Conservation (phyloP, 768 basidiomycete species). For the Amanita molliuscula region DNA sequence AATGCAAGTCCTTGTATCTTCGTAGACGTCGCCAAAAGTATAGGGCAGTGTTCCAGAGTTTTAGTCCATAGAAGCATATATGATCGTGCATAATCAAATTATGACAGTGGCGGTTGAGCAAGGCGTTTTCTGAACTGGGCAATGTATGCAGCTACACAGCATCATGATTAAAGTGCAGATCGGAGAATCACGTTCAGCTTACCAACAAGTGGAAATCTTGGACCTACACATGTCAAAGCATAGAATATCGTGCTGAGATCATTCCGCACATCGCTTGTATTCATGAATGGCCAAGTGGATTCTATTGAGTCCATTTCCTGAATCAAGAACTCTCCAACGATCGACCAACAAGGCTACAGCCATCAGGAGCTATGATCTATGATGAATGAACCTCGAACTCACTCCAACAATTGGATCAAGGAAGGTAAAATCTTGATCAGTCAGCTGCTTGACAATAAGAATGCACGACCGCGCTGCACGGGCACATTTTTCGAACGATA, state of each 20-base stretch:
- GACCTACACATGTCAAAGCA: constrained; percentile 51
- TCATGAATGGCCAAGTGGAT: constrained; percentile 51
- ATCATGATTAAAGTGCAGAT: constrained; percentile 1
- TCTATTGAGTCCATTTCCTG: constrained; percentile 57
- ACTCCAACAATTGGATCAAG: constrained; percentile 76
- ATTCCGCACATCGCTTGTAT: constrained; percentile 46
- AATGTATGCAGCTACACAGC: constrained; percentile 22
- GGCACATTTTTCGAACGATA: constrained; percentile 58
- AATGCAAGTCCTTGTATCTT: not conserved
- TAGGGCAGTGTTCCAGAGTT: not conserved
- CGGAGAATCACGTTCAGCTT: constrained; percentile 9
- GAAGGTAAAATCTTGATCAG: constrained; percentile 55
- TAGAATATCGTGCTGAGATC: constrained; percentile 53
- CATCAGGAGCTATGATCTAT: constrained; percentile 5
- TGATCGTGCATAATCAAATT: not conserved
- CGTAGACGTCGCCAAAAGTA: not conserved
- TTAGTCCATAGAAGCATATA: constrained; percentile 1
- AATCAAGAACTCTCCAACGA: constrained; percentile 55
- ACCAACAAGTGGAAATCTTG: constrained; percentile 51
- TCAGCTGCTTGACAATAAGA: constrained; percentile 49
- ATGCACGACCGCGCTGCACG: constrained; percentile 52
- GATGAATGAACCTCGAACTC: constrained; percentile 16
- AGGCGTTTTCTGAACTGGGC: constrained; percentile 33
- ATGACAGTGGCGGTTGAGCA: constrained; percentile 12
- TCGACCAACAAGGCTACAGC: constrained; percentile 60